Evolutionary conservation across 2,329 filamentous ascomycete species (phyloP).

Genomic region (Thielaviopsis ethacetica): DNA sequence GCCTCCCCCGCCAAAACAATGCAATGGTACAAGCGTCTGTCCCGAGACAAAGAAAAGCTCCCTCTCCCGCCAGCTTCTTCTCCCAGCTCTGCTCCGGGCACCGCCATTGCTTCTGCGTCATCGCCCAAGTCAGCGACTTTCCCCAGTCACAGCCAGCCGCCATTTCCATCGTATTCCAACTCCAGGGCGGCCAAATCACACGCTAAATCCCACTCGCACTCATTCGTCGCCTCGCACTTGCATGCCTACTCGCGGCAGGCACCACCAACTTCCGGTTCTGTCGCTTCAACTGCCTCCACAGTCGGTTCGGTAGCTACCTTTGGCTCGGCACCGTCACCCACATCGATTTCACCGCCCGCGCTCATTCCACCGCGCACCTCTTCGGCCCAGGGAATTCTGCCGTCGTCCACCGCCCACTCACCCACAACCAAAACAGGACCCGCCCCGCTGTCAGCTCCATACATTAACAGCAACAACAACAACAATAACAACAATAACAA

Average conservation of each 20-base stretch:
- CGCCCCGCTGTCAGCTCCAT: not conserved
- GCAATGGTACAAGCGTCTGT: constrained; percentile 12
- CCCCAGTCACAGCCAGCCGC: no score
- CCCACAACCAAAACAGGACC: not conserved
- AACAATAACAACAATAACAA: no score
- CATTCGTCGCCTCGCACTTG: no score
- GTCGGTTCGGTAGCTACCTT: constrained; percentile 9
- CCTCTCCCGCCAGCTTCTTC: not conserved
- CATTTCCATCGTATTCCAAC: no score
- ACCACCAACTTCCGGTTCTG: not conserved
- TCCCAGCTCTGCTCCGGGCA: not conserved
- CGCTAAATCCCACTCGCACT: not conserved
- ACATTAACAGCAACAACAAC: no score
- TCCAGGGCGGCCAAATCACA: not conserved
- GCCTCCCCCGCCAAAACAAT: constrained; percentile 22
- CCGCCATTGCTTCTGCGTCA: no score
- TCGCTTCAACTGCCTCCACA: constrained; percentile 4
- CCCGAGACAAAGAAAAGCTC: constrained; percentile 11
- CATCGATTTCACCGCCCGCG: not conserved
- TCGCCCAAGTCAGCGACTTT: no score
- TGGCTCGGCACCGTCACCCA: constrained; percentile 8
- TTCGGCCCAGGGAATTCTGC: constrained; percentile 1
- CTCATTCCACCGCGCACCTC: constrained; percentile 10
- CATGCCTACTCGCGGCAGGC: not conserved
- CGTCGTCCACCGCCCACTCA: not conserved